These are phyloP conservation scores for Wickerhamomyces bisporus DNA, from an alignment of 805 yeast species.

Conservation along the genomic window DNA sequence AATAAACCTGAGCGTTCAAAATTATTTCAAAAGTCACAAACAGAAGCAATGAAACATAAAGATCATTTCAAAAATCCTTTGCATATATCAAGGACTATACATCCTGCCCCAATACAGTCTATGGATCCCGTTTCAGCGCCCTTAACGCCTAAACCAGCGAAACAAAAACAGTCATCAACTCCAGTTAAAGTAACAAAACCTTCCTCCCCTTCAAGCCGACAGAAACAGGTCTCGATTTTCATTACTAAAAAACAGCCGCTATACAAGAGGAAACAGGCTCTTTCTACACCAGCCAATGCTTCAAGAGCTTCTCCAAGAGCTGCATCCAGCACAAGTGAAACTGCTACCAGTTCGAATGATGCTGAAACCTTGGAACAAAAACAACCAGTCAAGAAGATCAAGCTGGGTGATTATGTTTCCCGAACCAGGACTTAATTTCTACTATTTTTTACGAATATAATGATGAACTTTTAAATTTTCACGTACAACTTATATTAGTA, in stretches of 20 bases:
- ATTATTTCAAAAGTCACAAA: conserved; percentile 20
- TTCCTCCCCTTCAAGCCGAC: not conserved
- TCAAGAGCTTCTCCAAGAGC: no score
- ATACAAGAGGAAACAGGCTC: no score
- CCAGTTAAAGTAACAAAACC: not conserved
- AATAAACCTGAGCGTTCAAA: conserved; percentile 15
- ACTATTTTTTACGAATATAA: not conserved
- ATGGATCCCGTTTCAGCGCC: not conserved
- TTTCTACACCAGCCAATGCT: no score
- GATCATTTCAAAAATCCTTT: conserved; percentile 18
- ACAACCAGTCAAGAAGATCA: conserved; percentile 4
- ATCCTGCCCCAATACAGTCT: conserved; percentile 1
- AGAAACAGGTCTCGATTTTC: not conserved
- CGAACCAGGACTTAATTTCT: not conserved
- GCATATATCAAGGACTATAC: not conserved
- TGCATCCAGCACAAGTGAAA: not conserved
- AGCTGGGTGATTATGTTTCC: conserved; percentile 7
- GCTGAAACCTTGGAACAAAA: not conserved
- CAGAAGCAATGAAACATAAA: conserved; percentile 15
- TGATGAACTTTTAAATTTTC: no score
- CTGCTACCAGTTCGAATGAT: no score
- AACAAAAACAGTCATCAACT: no score
- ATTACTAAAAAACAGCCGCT: no score
- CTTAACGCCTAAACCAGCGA: not conserved
- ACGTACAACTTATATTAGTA: no score